Evolutionary conservation across 352 stramenopile species (phyloP).

Genomic region (Phytopythium litorale): DNA sequence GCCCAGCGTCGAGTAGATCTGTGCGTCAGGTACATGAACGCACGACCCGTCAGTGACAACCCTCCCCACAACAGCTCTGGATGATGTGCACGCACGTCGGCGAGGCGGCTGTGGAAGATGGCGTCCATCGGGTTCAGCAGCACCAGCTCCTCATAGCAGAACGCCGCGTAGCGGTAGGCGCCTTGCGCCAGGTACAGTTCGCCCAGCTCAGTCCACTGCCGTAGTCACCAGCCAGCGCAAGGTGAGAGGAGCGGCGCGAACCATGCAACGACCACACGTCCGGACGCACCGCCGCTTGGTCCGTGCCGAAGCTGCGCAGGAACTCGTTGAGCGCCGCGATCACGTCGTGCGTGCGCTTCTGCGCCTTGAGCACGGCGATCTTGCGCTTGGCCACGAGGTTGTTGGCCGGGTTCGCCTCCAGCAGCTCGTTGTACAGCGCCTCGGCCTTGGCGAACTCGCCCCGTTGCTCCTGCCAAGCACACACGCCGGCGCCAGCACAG

Average conservation of each 20-base stretch:
- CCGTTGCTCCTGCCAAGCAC: slow-evolving; percentile 28
- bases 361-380: slow-evolving; percentile 59
- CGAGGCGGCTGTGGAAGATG: slow-evolving; percentile 58
- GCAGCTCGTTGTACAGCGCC: slow-evolving; percentile 53
- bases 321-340: slow-evolving; percentile 57
- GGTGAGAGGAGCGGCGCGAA: slow-evolving; percentile 3
- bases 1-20: slow-evolving; percentile 66
- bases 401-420: slow-evolving; percentile 56
- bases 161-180: slow-evolving; percentile 53
- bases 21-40: not conserved
- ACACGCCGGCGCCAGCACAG: not conserved
- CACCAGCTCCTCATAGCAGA: slow-evolving; percentile 75
- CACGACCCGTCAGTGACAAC: not conserved
- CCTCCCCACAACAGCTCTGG: not conserved
- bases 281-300: slow-evolving; percentile 39
- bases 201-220: slow-evolving; percentile 56
- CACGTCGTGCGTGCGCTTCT: slow-evolving; percentile 53
- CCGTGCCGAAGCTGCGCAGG: slow-evolving; percentile 54
- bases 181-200: slow-evolving; percentile 53
- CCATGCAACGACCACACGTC: not conserved
- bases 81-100: slow-evolving; percentile 31
- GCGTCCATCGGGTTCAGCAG: slow-evolving; percentile 66
- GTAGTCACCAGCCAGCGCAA: not conserved
- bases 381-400: slow-evolving; percentile 59
- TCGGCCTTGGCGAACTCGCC: slow-evolving; percentile 54